phyloP scores from a whole-genome alignment of 306 rosid species.

The Abrus precatorius region DNA sequence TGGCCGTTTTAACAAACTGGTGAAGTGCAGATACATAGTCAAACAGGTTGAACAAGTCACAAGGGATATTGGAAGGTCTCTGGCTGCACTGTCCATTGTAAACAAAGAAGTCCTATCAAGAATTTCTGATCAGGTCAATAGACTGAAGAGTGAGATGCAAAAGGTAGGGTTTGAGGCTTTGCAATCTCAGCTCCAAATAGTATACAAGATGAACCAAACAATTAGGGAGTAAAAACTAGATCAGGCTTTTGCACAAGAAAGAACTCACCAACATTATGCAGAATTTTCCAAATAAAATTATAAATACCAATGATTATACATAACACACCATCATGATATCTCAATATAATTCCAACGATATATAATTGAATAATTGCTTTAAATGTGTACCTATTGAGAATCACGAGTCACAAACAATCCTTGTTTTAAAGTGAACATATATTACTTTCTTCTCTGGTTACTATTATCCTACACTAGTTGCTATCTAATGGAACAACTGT shows the following conservation, averaged over 20 bases:
- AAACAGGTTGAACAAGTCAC: conserved; percentile 81
- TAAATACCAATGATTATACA: no score
- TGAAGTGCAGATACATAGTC: conserved; percentile 76
- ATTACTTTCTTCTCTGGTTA: no score
- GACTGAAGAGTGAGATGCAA: conserved; percentile 82
- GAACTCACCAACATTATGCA: no score
- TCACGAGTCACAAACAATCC: no score
- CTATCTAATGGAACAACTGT: no score
- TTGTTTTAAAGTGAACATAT: no score
- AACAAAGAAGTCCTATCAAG: conserved; percentile 69
- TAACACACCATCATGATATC: no score
- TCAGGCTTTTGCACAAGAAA: conserved; percentile 66
- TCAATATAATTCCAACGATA: no score
- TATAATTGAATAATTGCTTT: no score
- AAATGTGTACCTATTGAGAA: no score
- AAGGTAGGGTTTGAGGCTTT: conserved; percentile 83
- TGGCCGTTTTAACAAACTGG: conserved; percentile 69
- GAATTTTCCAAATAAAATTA: no score
- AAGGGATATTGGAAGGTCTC: conserved; percentile 75
- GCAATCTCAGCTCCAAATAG: conserved; percentile 67
- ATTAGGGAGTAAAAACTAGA: conserved; percentile 70
- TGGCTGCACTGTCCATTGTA: conserved; percentile 68
- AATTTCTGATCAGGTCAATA: conserved; percentile 77
- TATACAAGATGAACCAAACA: conserved; percentile 72
- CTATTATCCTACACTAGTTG: no score